Conservation (phyloP, 495 filamentous ascomycete species). For the Penicillium paxilli region DNA sequence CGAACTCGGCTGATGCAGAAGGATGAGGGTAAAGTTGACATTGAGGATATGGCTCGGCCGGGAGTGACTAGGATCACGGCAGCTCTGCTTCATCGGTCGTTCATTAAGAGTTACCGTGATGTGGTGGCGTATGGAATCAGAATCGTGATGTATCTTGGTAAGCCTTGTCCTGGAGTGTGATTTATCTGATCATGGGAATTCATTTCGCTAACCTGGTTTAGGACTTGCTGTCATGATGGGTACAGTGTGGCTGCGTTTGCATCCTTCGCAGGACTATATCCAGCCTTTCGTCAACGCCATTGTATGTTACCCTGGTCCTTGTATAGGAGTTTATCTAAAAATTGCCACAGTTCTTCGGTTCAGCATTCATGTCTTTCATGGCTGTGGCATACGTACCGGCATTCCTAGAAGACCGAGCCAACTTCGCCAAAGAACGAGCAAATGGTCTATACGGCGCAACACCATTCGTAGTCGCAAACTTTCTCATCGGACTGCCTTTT, state of each 20-base stretch:
- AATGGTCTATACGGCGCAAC: constrained; percentile 78
- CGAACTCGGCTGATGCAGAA: constrained; percentile 16
- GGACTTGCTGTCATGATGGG: constrained; percentile 83
- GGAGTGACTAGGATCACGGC: constrained; percentile 31
- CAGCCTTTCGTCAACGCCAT: constrained; percentile 80
- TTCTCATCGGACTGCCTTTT: constrained; percentile 77
- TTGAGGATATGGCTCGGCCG: constrained; percentile 29
- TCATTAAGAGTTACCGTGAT: constrained; percentile 79
- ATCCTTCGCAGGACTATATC: constrained; percentile 63
- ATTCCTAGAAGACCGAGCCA: constrained; percentile 76
- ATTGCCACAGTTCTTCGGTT: constrained; percentile 62
- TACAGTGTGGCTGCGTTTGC: constrained; percentile 76
- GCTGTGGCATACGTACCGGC: constrained; percentile 80
- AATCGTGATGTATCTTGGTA: constrained; percentile 77
- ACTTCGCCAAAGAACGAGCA: constrained; percentile 74
- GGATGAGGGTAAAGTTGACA: neutral
- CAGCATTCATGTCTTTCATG: constrained; percentile 91
- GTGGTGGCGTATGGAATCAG: constrained; percentile 80
- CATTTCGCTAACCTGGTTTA: constrained; percentile 17
- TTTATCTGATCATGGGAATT: neutral
- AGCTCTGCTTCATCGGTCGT: constrained; percentile 67
- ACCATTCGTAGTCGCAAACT: constrained; percentile 73
- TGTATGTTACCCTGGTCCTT: constrained; percentile 27
- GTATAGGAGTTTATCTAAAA: neutral
- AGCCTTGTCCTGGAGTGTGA: constrained; percentile 1